Evolutionary conservation across 192 early-diverging fungal species (phyloP), one percentile per base, ranked within the genome.

Genomic region (Coemansia asiatica): DNA sequence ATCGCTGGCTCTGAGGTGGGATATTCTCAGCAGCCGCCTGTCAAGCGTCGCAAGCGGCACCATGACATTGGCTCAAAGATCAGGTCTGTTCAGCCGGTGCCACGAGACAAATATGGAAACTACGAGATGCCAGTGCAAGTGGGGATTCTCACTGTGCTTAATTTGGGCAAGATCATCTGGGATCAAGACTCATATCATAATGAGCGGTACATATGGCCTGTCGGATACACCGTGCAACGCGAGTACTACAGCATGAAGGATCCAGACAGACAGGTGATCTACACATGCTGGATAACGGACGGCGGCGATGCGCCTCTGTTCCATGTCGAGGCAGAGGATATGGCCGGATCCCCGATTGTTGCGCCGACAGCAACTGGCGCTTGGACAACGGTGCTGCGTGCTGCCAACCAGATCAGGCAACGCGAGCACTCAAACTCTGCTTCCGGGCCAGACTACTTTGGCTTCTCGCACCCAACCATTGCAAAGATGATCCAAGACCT

Each of bases 161-260:
- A 61, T 59, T 80, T 94, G 16, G 95, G 95, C n/a, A 66, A 60
- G 16, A 87, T 97, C 25, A 83, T 92, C 4, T 84, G 80, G 66
- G 91, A 94, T 63, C 83, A 90, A 12, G 84, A 88, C 44, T 81
- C 85, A 0, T 97, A 90, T 68, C 94, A 97, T 62, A 92, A 85
- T 61, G 93, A 95, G 65, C 85, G 93, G 15, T 95, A 97, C 66
- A 95, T 97, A 40, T 97, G 86, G 82, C 95, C 95, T 1, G 90
- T 95, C 2, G 94, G 95, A 8, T 97, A 94, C 76, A 88, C 69
- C n/a, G 81, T 85, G 7, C 74, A 84, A 63, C 79, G 82, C 40
- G 87, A 75, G 13, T 95, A 92, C 68, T 81, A 85, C 35, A 90
- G 89, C 66, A 94, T 89, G 82, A 72, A 88, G 6, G 87, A 93